A percentile compares a stretch with the other conserved stretches of the same genome.
phyloP scores from a whole-genome alignment of 2,329 filamentous ascomycete genomes.

The Aspergillus latus region DNA sequence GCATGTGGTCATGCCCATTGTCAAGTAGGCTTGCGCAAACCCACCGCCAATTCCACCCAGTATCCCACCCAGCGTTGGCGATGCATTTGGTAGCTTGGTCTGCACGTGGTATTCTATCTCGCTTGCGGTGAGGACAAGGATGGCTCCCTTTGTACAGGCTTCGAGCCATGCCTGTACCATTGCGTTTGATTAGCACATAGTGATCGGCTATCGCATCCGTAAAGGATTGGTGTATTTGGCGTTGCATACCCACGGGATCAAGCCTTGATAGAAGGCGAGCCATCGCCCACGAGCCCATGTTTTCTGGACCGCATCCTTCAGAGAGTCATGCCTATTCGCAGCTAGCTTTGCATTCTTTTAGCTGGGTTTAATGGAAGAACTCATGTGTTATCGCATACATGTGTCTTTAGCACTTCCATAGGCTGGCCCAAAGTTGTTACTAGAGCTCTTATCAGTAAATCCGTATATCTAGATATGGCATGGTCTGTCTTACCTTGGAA shows the following conservation, averaged over 20 bases:
- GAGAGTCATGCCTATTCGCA: conserved; percentile 4
- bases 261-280: conserved; percentile 6
- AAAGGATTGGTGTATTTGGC: too few species aligned
- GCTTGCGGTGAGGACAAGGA: conserved; percentile 93
- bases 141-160: conserved; percentile 95
- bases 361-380: background rate
- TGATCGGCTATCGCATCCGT: too few species aligned
- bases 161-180: conserved; percentile 76
- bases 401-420: conserved; percentile 10
- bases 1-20: conserved; percentile 99
- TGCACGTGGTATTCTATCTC: conserved; percentile 94
- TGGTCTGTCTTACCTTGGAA: conserved; percentile 3
- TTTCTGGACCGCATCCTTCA: conserved; percentile 1
- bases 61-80: background rate
- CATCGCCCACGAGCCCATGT: conserved; percentile 6
- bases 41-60: conserved; percentile 84
- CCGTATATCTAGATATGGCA: background rate
- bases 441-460: background rate
- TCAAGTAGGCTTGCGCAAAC: conserved; percentile 93
- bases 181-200: background rate
- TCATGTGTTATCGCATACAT: background rate
- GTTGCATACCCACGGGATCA: conserved; percentile 9
- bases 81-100: conserved; percentile 9
- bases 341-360: background rate
- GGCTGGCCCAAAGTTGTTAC: conserved; percentile 7